Evolutionary conservation across 805 yeast genomes (phyloP).

Genomic region (Huiozyma sinensis): DNA sequence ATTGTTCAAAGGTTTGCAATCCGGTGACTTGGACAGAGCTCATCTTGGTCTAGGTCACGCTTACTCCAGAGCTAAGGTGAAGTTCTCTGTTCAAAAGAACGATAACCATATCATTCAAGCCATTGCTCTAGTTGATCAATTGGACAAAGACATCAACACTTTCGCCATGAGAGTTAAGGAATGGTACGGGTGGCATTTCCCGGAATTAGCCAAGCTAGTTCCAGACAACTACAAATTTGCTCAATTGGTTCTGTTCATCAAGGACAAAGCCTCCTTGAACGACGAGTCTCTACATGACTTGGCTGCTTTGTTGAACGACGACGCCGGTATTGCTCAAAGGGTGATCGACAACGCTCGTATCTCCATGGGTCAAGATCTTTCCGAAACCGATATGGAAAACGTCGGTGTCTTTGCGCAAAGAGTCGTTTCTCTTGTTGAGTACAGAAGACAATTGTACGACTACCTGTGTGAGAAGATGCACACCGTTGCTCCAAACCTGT

Average conservation of each 20-base stretch:
- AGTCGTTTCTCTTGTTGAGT: conserved; percentile 84
- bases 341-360: conserved; percentile 91
- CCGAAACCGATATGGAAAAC: conserved; percentile 89
- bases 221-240: conserved; percentile 85
- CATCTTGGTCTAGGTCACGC: conserved; percentile 99
- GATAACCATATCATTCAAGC: conserved; percentile 99
- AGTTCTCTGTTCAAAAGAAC: conserved; percentile 96
- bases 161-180: conserved; percentile 95
- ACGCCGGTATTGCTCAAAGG: conserved; percentile 83
- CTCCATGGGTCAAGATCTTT: conserved; percentile 97
- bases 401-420: conserved; percentile 86
- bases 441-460: conserved; percentile 72
- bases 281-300: conserved; percentile 82
- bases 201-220: conserved; percentile 86
- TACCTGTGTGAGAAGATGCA: conserved; percentile 94
- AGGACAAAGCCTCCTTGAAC: conserved; percentile 74
- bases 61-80: conserved; percentile 96
- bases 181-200: conserved; percentile 99
- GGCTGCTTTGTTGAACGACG: conserved; percentile 78
- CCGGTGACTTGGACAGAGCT: conserved; percentile 94
- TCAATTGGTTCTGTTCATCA: conserved; percentile 66
- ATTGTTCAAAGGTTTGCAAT: conserved; percentile 80
- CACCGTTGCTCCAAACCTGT: conserved; percentile 93
- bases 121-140: conserved; percentile 91
- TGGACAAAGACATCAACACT: conserved; percentile 96